phyloP scores from a whole-genome alignment of 352 stramenopile species.

The Pythium vanterpoolii region DNA sequence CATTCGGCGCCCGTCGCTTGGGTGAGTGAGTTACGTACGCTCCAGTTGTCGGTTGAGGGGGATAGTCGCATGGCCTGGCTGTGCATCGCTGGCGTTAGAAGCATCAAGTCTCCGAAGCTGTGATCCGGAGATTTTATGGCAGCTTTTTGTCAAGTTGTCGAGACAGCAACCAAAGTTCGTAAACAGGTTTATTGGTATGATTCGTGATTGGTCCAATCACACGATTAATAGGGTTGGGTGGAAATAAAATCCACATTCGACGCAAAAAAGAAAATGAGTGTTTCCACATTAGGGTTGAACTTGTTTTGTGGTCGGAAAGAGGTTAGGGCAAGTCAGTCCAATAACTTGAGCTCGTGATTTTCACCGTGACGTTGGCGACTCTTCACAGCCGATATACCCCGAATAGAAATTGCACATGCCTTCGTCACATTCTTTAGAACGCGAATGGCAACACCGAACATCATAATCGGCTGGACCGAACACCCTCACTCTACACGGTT shows the following conservation, averaged over 20 bases:
- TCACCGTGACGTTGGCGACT: no score
- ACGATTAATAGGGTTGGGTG: not conserved
- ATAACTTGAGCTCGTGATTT: no score
- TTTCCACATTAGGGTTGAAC: conserved; percentile 10
- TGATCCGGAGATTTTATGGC: not conserved
- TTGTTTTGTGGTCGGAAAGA: conserved; percentile 3
- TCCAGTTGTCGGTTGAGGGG: conserved; percentile 9
- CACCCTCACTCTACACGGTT: no score
- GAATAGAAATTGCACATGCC: not conserved
- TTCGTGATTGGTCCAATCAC: not conserved
- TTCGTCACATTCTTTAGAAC: no score
- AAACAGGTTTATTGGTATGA: no score
- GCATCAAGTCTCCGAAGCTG: conserved; percentile 18
- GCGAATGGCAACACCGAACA: no score
- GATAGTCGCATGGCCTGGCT: not conserved
- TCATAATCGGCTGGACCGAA: no score
- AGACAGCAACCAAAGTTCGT: not conserved
- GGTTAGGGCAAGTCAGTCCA: conserved; percentile 20
- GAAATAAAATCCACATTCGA: not conserved
- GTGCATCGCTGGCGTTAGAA: not conserved
- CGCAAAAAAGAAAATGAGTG: not conserved
- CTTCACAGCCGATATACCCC: not conserved
- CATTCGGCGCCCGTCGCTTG: not conserved
- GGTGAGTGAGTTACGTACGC: conserved; percentile 8
- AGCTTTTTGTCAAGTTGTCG: conserved; percentile 9